These are phyloP conservation scores for Hygrophorus pudorinus DNA, from an alignment of 768 basidiomycete genomes.

Conservation along the genomic window DNA sequence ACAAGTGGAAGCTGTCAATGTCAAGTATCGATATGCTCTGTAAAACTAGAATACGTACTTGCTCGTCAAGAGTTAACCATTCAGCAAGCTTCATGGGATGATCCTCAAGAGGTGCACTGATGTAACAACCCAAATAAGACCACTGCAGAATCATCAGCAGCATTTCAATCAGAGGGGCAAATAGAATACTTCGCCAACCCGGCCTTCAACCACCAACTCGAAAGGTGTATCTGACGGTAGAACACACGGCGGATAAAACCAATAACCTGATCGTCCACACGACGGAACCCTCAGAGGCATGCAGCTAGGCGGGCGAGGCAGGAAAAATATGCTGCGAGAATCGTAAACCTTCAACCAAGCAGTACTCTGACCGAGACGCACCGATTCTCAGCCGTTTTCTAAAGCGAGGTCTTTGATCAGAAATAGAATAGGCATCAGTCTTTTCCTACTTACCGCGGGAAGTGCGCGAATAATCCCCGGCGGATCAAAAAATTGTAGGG, in stretches of 20 bases:
- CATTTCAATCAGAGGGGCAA: neutral
- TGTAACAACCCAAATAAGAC: constrained; percentile 20
- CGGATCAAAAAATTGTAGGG: neutral
- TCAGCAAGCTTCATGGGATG: constrained; percentile 21
- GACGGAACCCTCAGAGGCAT: constrained; percentile 18
- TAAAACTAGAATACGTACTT: constrained; percentile 10
- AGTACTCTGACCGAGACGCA: too few relatives aligned
- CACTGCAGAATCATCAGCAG: constrained; percentile 12
- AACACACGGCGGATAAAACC: constrained; percentile 17
- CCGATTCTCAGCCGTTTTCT: too few relatives aligned
- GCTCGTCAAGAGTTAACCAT: constrained; percentile 21
- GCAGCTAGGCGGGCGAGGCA: constrained; percentile 18
- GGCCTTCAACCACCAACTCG: constrained; percentile 19
- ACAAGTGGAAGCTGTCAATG: neutral
- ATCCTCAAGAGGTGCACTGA: constrained; percentile 10
- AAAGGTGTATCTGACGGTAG: constrained; percentile 10
- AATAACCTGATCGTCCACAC: constrained; percentile 19
- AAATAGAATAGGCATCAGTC: neutral
- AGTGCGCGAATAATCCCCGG: constrained; percentile 5
- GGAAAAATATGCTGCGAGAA: constrained; percentile 13
- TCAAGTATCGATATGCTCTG: neutral
- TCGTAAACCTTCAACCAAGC: neutral
- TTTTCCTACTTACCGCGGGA: constrained; percentile 5
- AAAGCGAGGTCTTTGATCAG: too few relatives aligned
- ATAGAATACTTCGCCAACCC: constrained; percentile 11